Evolutionary conservation across 116 monocot genomes (phyloP), one percentile per base, ranked within the genome.

Genomic region (Trichopus zeylanicus): DNA sequence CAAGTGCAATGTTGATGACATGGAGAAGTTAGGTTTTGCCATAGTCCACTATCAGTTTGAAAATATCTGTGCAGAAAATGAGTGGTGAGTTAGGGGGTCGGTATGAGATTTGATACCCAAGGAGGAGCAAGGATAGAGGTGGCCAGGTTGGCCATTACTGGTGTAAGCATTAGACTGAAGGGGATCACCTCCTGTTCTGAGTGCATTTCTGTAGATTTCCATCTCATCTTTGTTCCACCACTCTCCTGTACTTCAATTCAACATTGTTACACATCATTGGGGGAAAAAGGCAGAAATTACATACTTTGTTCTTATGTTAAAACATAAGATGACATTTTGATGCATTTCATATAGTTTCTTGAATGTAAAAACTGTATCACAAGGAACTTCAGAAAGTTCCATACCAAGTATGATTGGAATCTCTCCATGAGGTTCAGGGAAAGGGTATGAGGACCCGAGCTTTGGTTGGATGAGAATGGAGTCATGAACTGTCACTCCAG

Each of bases 11-110:
- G 20, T 75, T 75, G 51, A 75, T 55, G 13, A 75, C 46, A 1
- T 64, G 63, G 48, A 75, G 64, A 39, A 75, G 57, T 59, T 75
- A 75, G 3, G 69, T 75, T 38, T 57, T 64, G 3, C 75, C 70
- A 2, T 65, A 19, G 26, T 58, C 59, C 26, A 75, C 75, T 23
- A n/a, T 15, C 19, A 60, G 12, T 31, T 53, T 69, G 57, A 58
- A 75, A 4, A 64, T 75, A 15, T 15, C 42, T 42, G 42, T 8
- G 4, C 4, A 5, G 32, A 8, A 33, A 8, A 33, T 5, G 32
- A 5, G 8, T 33, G 4, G n/a, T 4, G 6, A 33, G 32, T 8
- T 33, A 5, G 4, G 6, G 16, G 10, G 0, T 39, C n/a, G n/a
- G 16, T 39, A 39, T 39, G 1, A 13, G 16, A 13, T 13, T 5